A percentile compares a stretch with the other conserved stretches of the same genome.
phyloP scores from a whole-genome alignment of 2,329 filamentous ascomycete species.

The Colletotrichum brevisporum region DNA sequence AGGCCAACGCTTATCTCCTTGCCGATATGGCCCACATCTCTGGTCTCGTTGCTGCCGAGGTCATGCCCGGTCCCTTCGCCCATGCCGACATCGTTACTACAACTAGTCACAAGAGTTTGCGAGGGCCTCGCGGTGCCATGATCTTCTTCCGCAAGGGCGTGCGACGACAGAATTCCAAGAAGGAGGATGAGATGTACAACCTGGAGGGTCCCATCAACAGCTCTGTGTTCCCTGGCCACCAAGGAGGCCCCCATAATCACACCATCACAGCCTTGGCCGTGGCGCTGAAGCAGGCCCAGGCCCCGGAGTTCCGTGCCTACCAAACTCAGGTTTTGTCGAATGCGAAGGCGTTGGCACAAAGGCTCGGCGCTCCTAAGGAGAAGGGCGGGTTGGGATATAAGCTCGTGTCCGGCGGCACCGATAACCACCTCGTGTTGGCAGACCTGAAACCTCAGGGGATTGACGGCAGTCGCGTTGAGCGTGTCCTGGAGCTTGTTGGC shows the following conservation, averaged over 20 bases:
- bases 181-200: slow-evolving; percentile 88
- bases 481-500: slow-evolving; percentile 90
- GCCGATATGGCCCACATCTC: slow-evolving; percentile 99
- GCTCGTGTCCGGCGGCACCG: slow-evolving; percentile 93
- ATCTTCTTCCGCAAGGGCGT: slow-evolving; percentile 99
- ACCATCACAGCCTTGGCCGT: slow-evolving; percentile 97
- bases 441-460: slow-evolving; percentile 91
- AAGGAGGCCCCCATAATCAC: slow-evolving; percentile 98
- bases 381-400: slow-evolving; percentile 87
- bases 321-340: slow-evolving; percentile 92
- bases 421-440: slow-evolving; percentile 95
- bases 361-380: slow-evolving; percentile 76
- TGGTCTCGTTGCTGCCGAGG: slow-evolving; percentile 91
- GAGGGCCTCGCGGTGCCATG: slow-evolving; percentile 94
- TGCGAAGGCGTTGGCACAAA: slow-evolving; percentile 85
- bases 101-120: slow-evolving; percentile 97
- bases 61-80: slow-evolving; percentile 90
- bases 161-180: slow-evolving; percentile 85
- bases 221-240: slow-evolving; percentile 97
- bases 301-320: slow-evolving; percentile 91
- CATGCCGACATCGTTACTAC: slow-evolving; percentile 96
- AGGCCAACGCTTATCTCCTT: slow-evolving; percentile 91
- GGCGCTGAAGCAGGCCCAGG: slow-evolving; percentile 92
- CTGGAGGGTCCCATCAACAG: slow-evolving; percentile 94
- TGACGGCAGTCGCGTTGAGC: slow-evolving; percentile 91